Conservation (phyloP, 306 rosid genomes). For the Hylodesmum podocarpum region DNA sequence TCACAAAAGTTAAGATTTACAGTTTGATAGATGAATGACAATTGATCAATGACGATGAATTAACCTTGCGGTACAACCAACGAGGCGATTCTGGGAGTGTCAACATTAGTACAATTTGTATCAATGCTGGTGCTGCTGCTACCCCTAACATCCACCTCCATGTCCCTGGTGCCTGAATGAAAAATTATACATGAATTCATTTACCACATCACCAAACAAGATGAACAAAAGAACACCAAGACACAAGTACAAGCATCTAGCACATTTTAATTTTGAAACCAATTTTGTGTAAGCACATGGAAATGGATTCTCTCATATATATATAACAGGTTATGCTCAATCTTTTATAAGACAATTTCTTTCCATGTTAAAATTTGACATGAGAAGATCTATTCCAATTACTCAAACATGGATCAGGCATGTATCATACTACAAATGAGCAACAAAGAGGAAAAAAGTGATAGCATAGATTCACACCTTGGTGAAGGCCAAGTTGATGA, state of each 20-base stretch:
- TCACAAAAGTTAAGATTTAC: background rate
- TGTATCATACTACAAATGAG: background rate
- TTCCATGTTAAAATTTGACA: background rate
- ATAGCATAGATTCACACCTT: slow-evolving; percentile 23
- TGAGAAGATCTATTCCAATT: background rate
- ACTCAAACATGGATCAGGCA: background rate
- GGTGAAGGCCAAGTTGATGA: slow-evolving; percentile 70
- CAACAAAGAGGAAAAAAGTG: background rate
- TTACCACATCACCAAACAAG: background rate
- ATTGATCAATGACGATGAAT: background rate
- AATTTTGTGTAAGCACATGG: background rate
- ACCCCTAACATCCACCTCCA: slow-evolving; percentile 88
- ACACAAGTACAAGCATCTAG: background rate
- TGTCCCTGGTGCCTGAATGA: slow-evolving; percentile 51
- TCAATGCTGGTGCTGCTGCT: slow-evolving; percentile 55
- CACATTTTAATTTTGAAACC: background rate
- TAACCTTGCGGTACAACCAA: slow-evolving; percentile 67
- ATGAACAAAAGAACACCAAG: background rate
- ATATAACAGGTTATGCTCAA: background rate
- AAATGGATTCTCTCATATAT: background rate
- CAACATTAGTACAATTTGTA: slow-evolving; percentile 53
- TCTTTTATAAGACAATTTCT: background rate
- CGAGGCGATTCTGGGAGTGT: slow-evolving; percentile 75
- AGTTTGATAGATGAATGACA: background rate
- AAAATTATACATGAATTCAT: background rate